Evolutionary conservation across 1,139 yeast genomes (phyloP).

Genomic region (Magnusiomyces suaveolens): DNA sequence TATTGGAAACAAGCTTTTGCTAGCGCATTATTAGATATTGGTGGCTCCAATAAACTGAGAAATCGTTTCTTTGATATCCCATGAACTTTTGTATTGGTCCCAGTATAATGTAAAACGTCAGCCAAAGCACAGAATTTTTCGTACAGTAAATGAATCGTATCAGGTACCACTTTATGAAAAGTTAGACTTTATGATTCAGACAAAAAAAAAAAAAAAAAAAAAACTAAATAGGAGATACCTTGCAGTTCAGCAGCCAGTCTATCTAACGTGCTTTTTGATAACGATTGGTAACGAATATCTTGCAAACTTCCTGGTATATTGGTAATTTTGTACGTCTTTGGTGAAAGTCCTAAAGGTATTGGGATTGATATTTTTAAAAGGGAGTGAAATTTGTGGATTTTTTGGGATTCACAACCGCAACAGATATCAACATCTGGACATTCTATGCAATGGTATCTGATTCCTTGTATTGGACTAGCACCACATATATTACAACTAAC

Average conservation of each 20-base stretch:
- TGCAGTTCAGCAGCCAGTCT: not conserved
- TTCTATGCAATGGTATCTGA: conserved; percentile 26
- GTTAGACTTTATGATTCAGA: no score
- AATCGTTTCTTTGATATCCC: conserved; percentile 19
- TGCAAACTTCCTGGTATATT: not conserved
- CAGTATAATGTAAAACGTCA: conserved; percentile 1
- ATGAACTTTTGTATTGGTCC: conserved; percentile 1
- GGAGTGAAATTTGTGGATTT: conserved; percentile 23
- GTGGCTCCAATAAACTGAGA: conserved; percentile 11
- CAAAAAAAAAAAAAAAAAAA: not conserved
- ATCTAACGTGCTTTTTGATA: not conserved
- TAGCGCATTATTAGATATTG: conserved; percentile 14
- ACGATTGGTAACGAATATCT: not conserved
- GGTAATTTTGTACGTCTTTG: conserved; percentile 9
- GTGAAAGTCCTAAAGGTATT: conserved; percentile 22
- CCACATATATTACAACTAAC: conserved; percentile 28
- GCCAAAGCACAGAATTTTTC: conserved; percentile 7
- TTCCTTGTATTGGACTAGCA: conserved; percentile 27
- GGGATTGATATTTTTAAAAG: conserved; percentile 24
- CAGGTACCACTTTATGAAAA: no score
- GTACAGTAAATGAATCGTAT: not conserved
- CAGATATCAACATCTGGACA: conserved; percentile 31
- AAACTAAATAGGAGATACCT: not conserved
- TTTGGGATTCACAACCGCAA: conserved; percentile 23
- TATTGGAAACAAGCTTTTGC: conserved; percentile 14